Evolutionary conservation across 768 basidiomycete species (phyloP), one percentile per base, ranked within the genome.

Genomic region (Lactarius akahatsu): DNA sequence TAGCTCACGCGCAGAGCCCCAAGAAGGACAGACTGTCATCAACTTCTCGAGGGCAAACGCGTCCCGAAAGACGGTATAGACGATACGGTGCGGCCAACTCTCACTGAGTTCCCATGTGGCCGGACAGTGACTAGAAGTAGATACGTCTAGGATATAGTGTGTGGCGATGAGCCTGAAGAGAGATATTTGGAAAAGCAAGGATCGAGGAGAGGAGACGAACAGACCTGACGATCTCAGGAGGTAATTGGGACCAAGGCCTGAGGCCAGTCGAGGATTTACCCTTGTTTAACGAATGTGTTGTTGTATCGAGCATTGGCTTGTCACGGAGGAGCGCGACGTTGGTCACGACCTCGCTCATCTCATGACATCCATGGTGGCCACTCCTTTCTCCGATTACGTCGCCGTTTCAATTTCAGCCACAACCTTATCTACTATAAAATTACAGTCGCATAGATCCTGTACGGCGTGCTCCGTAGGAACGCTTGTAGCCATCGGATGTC

Each of bases 231-330:
- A 88, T 81, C 72, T 88, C 86, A 61, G 80, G 78, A 0, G 86
- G 86, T 26, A 87, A 74, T 69, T 86, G 81, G n/a, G 80, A 80
- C 86, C 86, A 87, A 23, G 84, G 86, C 74, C 85, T 74, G 70
- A 81, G 76, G 7, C 83, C 80, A 23, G 77, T 76, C 73, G 87
- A 88, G 61, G 86, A 86, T 71, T 87, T 87, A 76, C 82, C 84
- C 58, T 61, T 61, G 45, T 28, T 34, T 26, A n/a, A 75, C 15
- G 66, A 50, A 16, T 58, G 20, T 0, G 61, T 63, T 45, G 57
- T 58, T 62, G 69, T 73, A 70, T 70, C 74, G 72, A 69, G 74
- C 74, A 58, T 71, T 61, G 69, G 69, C 72, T 74, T 66, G 75
- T 71, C 63, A 76, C 55, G 54, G 70, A 66, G 54, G 73, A 57